Conservation (phyloP, 345 rosid genomes). For the Hevea brasiliensis region DNA sequence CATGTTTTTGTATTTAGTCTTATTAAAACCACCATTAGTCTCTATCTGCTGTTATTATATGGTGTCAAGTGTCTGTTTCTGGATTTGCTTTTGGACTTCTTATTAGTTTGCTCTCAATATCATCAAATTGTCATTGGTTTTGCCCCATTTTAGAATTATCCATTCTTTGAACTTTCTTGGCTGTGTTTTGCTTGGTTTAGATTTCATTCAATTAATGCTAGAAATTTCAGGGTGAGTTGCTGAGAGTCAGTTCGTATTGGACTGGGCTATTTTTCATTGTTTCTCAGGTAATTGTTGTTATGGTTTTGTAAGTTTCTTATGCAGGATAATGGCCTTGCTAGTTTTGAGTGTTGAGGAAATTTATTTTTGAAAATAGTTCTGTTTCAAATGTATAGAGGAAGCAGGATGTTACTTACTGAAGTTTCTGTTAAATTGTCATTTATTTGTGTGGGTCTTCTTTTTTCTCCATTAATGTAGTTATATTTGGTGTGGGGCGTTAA, state of each 20-base stretch:
- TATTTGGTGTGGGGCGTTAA: constrained; percentile 15
- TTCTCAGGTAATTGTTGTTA: constrained; percentile 14
- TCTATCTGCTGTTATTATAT: constrained; percentile 17
- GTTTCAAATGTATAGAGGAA: background rate
- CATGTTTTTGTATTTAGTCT: constrained; percentile 4
- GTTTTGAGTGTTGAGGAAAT: background rate
- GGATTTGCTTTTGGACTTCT: background rate
- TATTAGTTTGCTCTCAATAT: background rate
- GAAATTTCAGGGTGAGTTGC: background rate
- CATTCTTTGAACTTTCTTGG: constrained; percentile 21
- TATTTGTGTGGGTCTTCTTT: constrained; percentile 1
- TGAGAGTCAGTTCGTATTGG: background rate
- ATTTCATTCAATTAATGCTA: background rate
- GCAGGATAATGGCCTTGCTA: background rate
- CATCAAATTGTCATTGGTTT: constrained; percentile 11
- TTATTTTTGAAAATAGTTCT: background rate
- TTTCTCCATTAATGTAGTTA: constrained; percentile 12
- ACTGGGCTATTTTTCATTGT: background rate
- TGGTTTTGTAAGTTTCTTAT: background rate
- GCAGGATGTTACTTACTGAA: background rate
- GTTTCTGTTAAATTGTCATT: background rate
- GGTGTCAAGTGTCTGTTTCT: constrained; percentile 2
- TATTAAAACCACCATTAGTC: constrained; percentile 2
- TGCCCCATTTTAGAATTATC: constrained; percentile 17
- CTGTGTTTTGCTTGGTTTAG: constrained; percentile 14